Evolutionary conservation across 1,139 yeast genomes (phyloP), one percentile per base, ranked within the genome.

Genomic region (Suhomyces wounanorum): DNA sequence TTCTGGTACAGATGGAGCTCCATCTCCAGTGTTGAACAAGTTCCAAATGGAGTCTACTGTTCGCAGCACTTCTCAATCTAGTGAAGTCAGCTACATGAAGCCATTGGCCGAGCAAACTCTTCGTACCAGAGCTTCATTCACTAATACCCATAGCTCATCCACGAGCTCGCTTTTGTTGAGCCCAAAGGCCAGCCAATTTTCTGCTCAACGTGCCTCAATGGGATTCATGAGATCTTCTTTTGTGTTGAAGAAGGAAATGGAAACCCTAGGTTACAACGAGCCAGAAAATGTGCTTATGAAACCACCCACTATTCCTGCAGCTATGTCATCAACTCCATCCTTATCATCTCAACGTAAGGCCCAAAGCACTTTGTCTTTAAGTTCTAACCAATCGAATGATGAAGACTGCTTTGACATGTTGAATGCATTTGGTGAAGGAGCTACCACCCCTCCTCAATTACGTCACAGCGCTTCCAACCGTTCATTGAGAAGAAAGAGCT

Each of bases 231-330:
- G 66, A 52, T 55, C 63, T 41, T 69, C 71, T 16, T 69, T 61
- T 51, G 60, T 66, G 35, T 62, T 66, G 59, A 64, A 64, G 59
- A 59, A 60, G 55, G 67, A 63, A 46, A 64, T 63, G 62, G 58
- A 60, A 44, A 52, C 48, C 21, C 52, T 63, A 50, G 75, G 76
- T 9, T 67, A 46, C 57, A 68, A 69, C 51, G 52, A 57, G 31
- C 70, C 76, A 23, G 75, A 70, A 55, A 68, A 69, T 56, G 72
- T 68, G 14, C 63, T 61, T 48, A 53, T 57, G 38, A 62, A 61
- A 49, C 71, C 73, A 18, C 71, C 70, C 31, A 58, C 65, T 14
- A 62, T 67, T 40, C 72, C 73, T 28, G 68, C 67, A 17, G 69
- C 63, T 33, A 48, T 48, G 49, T 30, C 45, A 23, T 47, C 55